phyloP scores from a whole-genome alignment of 2,329 filamentous ascomycete species.

The Colletotrichum sp. region DNA sequence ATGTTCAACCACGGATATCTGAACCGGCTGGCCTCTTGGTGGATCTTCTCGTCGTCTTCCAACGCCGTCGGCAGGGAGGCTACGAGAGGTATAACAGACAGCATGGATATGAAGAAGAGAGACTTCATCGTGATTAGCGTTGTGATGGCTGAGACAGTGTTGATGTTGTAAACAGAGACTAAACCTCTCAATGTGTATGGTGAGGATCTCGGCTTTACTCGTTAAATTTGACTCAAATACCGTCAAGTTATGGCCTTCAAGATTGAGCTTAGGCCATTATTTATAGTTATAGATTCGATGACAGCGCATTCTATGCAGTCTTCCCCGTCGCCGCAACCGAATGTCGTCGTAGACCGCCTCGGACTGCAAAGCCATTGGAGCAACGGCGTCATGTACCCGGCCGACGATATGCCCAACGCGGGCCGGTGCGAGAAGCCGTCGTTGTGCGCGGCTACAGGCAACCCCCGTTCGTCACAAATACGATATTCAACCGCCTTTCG shows the following conservation, averaged over 20 bases:
- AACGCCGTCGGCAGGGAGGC: not conserved
- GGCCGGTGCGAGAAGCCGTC: constrained; percentile 7
- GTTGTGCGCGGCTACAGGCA: not conserved
- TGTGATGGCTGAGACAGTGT: not conserved
- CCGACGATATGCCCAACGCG: constrained; percentile 4
- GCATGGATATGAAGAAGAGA: not conserved
- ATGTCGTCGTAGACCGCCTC: not conserved
- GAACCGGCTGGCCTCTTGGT: not conserved
- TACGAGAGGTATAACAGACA: not conserved
- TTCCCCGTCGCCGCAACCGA: not conserved
- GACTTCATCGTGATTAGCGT: not conserved
- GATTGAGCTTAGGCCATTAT: not conserved
- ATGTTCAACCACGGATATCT: constrained; percentile 20
- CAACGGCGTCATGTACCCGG: not conserved
- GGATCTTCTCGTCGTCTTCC: not conserved
- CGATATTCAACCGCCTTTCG: not conserved
- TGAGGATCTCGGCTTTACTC: not conserved
- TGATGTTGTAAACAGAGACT: not conserved
- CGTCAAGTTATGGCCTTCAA: not conserved
- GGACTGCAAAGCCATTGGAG: not conserved
- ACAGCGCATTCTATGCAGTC: not conserved
- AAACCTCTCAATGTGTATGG: not conserved
- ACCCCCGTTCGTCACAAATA: not conserved
- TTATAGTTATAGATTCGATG: not conserved
- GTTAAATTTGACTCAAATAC: not conserved